Evolutionary conservation across 2,329 filamentous ascomycete genomes (phyloP).

Genomic region (Aspergillus niger): DNA sequence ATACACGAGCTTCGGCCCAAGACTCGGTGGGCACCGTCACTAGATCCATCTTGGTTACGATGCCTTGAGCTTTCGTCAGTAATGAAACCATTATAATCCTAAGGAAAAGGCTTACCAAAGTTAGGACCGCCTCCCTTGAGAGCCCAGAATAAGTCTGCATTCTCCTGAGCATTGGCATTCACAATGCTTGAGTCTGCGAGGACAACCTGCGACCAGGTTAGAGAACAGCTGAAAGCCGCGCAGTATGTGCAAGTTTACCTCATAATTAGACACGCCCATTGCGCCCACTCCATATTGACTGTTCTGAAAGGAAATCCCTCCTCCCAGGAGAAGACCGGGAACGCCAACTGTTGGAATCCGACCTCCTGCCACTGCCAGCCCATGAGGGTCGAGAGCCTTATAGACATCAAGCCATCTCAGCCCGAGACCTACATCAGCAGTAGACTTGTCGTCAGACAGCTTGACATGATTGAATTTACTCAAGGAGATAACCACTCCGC

Average conservation of each 20-base stretch:
- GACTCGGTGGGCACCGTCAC: slow-evolving; percentile 16
- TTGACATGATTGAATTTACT: slow-evolving; percentile 41
- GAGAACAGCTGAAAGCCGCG: not conserved
- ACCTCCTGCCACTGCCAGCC: slow-evolving; percentile 48
- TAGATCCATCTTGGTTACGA: slow-evolving; percentile 21
- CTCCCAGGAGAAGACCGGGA: slow-evolving; percentile 49
- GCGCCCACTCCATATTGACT: slow-evolving; percentile 19
- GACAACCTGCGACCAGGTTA: slow-evolving; percentile 14
- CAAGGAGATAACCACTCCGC: slow-evolving; percentile 54
- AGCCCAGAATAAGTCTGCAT: slow-evolving; percentile 35
- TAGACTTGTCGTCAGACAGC: slow-evolving; percentile 36
- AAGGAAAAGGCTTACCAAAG: slow-evolving; percentile 24
- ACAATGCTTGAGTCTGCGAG: slow-evolving; percentile 18
- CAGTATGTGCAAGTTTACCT: slow-evolving; percentile 9
- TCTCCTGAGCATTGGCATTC: slow-evolving; percentile 15
- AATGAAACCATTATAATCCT: too few relatives aligned
- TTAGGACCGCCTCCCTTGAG: slow-evolving; percentile 33
- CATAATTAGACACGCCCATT: slow-evolving; percentile 16
- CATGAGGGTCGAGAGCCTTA: slow-evolving; percentile 40
- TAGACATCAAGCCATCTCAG: slow-evolving; percentile 51
- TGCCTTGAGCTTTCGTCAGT: slow-evolving; percentile 5
- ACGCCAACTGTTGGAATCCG: slow-evolving; percentile 49
- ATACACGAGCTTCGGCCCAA: slow-evolving; percentile 15
- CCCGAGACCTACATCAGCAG: slow-evolving; percentile 49
- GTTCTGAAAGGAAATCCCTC: slow-evolving; percentile 20